Evolutionary conservation across 345 rosid species (phyloP).

Genomic region (Salix exigua): DNA sequence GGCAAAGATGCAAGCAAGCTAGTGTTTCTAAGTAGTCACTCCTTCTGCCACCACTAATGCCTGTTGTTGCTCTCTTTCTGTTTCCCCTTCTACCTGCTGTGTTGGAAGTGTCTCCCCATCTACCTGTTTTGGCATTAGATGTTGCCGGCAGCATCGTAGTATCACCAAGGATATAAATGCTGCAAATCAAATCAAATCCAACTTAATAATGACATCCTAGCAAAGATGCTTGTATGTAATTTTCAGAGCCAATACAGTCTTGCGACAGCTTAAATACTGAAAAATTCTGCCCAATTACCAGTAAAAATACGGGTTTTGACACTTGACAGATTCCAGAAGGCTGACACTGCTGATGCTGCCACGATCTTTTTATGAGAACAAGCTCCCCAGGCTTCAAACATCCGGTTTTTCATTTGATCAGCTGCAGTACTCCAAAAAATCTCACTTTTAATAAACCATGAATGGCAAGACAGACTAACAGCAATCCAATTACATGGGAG

Average conservation of each 20-base stretch:
- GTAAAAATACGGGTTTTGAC: conserved; percentile 74
- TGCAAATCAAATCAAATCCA: conserved; percentile 28
- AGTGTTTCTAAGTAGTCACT: conserved; percentile 1
- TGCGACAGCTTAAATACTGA: neutral
- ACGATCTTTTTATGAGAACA: conserved; percentile 89
- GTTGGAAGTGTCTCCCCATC: conserved; percentile 28
- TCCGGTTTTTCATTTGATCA: conserved; percentile 39
- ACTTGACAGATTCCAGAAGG: conserved; percentile 88
- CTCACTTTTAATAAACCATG: conserved; percentile 7
- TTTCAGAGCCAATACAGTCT: neutral
- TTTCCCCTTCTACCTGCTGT: conserved; percentile 26
- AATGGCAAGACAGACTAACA: neutral
- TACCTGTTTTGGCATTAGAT: conserved; percentile 30
- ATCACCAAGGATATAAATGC: conserved; percentile 75
- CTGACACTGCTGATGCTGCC: conserved; percentile 66
- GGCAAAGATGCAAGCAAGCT: neutral
- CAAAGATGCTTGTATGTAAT: neutral
- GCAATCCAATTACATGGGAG: neutral
- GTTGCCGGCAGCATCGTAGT: conserved; percentile 57
- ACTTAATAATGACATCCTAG: neutral
- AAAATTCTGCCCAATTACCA: conserved; percentile 31
- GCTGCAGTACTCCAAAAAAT: conserved; percentile 32
- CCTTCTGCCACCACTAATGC: neutral
- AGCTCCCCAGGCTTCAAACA: conserved; percentile 61
- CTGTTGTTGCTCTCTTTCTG: conserved; percentile 19